These are phyloP conservation scores for Pichiaceae sp. DNA, from an alignment of 1,139 yeast species.

Conservation along the genomic window DNA sequence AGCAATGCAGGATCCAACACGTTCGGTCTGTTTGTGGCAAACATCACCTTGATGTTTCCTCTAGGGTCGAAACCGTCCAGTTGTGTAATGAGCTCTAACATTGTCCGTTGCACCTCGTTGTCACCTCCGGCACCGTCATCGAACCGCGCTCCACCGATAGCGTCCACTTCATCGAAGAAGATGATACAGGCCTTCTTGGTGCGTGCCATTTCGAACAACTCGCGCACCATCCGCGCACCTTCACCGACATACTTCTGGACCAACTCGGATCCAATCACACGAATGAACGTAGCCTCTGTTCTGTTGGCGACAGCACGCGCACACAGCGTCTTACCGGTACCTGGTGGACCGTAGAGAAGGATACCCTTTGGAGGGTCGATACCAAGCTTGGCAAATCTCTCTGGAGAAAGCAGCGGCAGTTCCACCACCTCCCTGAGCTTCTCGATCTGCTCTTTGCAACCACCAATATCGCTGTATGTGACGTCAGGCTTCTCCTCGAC, in stretches of 20 bases:
- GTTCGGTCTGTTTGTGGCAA: slow-evolving; percentile 97
- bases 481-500: slow-evolving; percentile 97
- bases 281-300: slow-evolving; percentile 95
- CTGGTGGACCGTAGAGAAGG: slow-evolving; percentile 94
- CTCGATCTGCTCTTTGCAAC: slow-evolving; percentile 96
- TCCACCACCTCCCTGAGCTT: slow-evolving; percentile 96
- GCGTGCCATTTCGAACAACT: slow-evolving; percentile 96
- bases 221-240: slow-evolving; percentile 99
- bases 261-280: slow-evolving; percentile 96
- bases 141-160: slow-evolving; percentile 97
- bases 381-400: slow-evolving; percentile 90
- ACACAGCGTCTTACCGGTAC: slow-evolving; percentile 96
- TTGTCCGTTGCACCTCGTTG: slow-evolving; percentile 96
- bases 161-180: slow-evolving; percentile 94
- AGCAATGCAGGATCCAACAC: slow-evolving; percentile 95
- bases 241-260: slow-evolving; percentile 98
- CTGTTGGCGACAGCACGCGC: slow-evolving; percentile 98
- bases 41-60: slow-evolving; percentile 98
- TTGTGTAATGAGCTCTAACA: slow-evolving; percentile 96
- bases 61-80: slow-evolving; percentile 97
- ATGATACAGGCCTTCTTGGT: slow-evolving; percentile 96
- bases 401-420: slow-evolving; percentile 88
- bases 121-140: slow-evolving; percentile 99
- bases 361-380: slow-evolving; percentile 99
- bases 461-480: slow-evolving; percentile 89